Evolutionary conservation across 305 asterid species (phyloP).

Genomic region (Fraxinus floribunda): DNA sequence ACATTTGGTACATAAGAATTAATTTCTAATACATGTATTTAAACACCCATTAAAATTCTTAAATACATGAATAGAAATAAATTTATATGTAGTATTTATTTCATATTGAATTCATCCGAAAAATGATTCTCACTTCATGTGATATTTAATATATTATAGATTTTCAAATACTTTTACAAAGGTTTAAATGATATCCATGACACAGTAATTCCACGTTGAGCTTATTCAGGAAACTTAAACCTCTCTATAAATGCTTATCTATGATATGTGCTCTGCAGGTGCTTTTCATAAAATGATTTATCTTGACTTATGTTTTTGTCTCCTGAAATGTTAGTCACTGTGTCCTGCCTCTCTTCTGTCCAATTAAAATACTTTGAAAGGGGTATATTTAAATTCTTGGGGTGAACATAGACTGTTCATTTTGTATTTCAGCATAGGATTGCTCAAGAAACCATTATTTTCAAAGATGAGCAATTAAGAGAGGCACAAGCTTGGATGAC

Average conservation of each 20-base stretch:
- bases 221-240: not conserved
- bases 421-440: slow-evolving; percentile 67
- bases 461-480: slow-evolving; percentile 79
- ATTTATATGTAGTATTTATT: not conserved
- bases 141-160: not conserved
- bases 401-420: slow-evolving; percentile 11
- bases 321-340: not conserved
- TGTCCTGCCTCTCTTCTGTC: slow-evolving; percentile 2
- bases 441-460: slow-evolving; percentile 70
- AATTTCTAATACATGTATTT: not conserved
- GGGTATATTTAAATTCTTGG: slow-evolving; percentile 5
- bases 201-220: not conserved
- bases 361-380: not conserved
- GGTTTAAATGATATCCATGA: not conserved
- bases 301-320: not conserved
- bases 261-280: not conserved
- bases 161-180: not conserved
- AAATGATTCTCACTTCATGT: no score
- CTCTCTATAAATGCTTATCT: not conserved
- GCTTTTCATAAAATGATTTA: slow-evolving; percentile 9
- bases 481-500: slow-evolving; percentile 86
- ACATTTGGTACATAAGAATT: not conserved
- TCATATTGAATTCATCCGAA: not conserved
- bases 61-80: not conserved
- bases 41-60: not conserved